Conservation (phyloP, 495 filamentous ascomycete genomes). For the Immersiella caudata region DNA sequence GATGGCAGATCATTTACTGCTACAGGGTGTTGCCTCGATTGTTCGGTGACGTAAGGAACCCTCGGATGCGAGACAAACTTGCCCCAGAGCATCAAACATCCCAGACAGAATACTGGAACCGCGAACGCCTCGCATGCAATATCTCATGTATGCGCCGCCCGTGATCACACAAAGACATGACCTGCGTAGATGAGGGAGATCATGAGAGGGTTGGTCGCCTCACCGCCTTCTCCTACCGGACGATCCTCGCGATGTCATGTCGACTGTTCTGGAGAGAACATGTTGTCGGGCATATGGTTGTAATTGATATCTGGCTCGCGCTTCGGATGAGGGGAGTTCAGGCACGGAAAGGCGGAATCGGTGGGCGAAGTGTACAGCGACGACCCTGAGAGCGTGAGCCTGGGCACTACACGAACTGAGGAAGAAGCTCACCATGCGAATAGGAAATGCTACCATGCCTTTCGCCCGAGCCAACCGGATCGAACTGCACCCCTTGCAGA, state of each 20-base stretch:
- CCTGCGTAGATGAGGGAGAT: not conserved
- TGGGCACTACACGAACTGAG: not conserved
- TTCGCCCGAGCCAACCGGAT: slow-evolving; percentile 21
- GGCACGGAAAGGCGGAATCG: slow-evolving; percentile 22
- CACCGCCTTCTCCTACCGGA: not conserved
- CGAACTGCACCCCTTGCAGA: slow-evolving; percentile 24
- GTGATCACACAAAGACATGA: not conserved
- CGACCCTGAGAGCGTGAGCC: slow-evolving; percentile 16
- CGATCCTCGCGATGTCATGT: not conserved
- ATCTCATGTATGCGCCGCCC: too few relatives aligned
- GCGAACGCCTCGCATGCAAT: too few relatives aligned
- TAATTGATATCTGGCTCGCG: slow-evolving; percentile 33
- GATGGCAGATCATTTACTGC: not conserved
- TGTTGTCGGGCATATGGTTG: slow-evolving; percentile 37
- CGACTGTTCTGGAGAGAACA: slow-evolving; percentile 27
- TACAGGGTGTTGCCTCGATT: not conserved
- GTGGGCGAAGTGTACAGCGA: slow-evolving; percentile 29
- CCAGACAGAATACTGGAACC: not conserved
- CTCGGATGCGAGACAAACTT: not conserved
- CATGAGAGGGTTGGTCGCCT: not conserved
- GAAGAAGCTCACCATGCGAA: slow-evolving; percentile 31
- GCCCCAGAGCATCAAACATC: not conserved
- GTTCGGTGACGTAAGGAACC: not conserved
- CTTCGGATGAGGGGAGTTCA: slow-evolving; percentile 28
- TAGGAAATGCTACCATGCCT: slow-evolving; percentile 33